These are phyloP conservation scores for Tuber umbilicatum DNA, from an alignment of 495 filamentous ascomycete genomes.

Conservation along the genomic window DNA sequence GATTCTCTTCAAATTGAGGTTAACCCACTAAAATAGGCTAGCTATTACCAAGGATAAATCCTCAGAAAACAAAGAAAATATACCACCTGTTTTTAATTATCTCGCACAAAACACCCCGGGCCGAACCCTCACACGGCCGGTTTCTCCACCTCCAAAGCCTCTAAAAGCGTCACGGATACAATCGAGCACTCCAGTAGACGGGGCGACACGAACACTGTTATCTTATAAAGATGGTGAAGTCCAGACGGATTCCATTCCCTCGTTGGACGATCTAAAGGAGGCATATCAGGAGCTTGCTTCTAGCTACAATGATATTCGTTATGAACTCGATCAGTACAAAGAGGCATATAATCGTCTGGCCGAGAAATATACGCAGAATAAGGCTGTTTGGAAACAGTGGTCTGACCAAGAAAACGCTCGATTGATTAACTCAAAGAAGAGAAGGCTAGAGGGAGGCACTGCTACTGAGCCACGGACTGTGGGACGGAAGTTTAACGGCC, in stretches of 20 bases:
- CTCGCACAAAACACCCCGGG: conserved; percentile 10
- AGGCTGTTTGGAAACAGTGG: conserved; percentile 38
- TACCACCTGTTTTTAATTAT: conserved; percentile 24
- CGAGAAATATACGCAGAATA: conserved; percentile 36
- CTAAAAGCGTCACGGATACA: background rate
- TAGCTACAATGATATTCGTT: conserved; percentile 22
- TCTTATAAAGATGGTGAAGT: conserved; percentile 18
- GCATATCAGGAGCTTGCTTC: conserved; percentile 29
- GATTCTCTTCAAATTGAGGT: background rate
- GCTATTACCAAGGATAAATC: conserved; percentile 1
- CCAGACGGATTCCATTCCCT: conserved; percentile 12
- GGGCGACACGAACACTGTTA: conserved; percentile 8
- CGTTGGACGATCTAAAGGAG: conserved; percentile 11
- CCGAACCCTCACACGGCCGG: conserved; percentile 11
- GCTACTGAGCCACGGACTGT: conserved; percentile 5
- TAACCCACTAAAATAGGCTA: conserved; percentile 18
- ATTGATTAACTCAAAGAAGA: conserved; percentile 25
- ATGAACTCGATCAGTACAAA: conserved; percentile 26
- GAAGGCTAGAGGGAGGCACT: conserved; percentile 16
- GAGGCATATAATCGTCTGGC: conserved; percentile 34
- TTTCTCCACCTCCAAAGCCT: conserved; percentile 20
- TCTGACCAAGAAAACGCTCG: conserved; percentile 26
- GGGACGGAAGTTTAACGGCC: conserved; percentile 5
- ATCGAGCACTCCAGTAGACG: background rate
- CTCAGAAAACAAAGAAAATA: conserved; percentile 29